Base-by-base conservation (phyloP, 1,284 basidiomycete genomes). In the Marasmius sp. region DNA sequence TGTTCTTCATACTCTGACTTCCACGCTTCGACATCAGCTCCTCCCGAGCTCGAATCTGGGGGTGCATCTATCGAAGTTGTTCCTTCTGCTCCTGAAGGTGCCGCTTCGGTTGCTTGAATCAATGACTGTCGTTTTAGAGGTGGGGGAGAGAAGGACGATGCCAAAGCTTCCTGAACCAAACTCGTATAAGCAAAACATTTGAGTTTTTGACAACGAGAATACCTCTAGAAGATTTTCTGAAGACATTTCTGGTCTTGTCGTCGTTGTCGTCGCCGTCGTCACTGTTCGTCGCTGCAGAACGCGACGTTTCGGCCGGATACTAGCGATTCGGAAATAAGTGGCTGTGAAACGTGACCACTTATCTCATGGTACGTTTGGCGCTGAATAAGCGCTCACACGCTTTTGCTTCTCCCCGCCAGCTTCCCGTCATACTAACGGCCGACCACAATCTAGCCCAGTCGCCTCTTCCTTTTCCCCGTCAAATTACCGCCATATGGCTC, bases 1-100 rank as follows among this genome's bases (percentile, higher is more conserved):
- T 92, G 88, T 0, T 83, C 74, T 57, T 94, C 89, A 72, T 92
- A 90, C 65, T 87, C 82, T 7, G 79, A 72, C 66, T 85, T 84
- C 87, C 87, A 89, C 20, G 71, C 67, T 9, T 79, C 78, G 50
- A 75, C 72, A 10, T 50, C 6, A 38, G 55, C 6, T 72, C 70
- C 57, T 2, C 33, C 58, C 22, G 62, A 14, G 6, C 38, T 36
- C 34, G 7, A 37, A 14, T 36, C n/a, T 36, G 33, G 1, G 12
- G 27, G 52, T 6, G 52, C 16, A 33, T 54, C 52, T 9, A 14
- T 16, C 34, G 14, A 12, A n/a, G 11, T 47, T n/a, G 45, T 20
- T 47, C 8, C 45, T 47, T 47, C 45, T 47, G 16, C 45, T 6
- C 7, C 55, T 33, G 37, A 68, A 45, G 6, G 66, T 47, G 14